These are phyloP conservation scores for Trypanosoma platydactyli DNA, from an alignment of 208 protist genomes.

Conservation along the genomic window DNA sequence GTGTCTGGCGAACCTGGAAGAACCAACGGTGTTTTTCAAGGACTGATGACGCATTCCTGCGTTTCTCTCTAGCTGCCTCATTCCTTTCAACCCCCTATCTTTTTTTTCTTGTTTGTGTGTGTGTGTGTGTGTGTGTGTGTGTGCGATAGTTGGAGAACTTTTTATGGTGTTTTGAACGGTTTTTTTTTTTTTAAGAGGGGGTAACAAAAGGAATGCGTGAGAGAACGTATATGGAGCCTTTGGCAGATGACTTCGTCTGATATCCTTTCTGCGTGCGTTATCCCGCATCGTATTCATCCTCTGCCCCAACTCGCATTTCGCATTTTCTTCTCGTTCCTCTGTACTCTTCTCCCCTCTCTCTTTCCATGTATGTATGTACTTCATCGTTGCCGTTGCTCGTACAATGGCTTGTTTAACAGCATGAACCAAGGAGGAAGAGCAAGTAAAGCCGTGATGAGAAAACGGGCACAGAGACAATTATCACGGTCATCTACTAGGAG, in stretches of 20 bases:
- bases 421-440: not conserved
- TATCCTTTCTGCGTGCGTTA: not conserved
- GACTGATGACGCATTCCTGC: slow-evolving; percentile 27
- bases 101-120: not conserved
- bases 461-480: too few relatives aligned
- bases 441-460: not conserved
- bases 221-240: slow-evolving; percentile 2
- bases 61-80: not conserved
- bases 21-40: slow-evolving; percentile 84
- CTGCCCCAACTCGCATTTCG: not conserved
- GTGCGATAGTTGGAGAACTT: too few relatives aligned
- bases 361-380: too few relatives aligned
- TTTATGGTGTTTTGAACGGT: too few relatives aligned
- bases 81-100: not conserved
- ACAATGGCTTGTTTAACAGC: not conserved
- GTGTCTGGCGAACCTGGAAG: slow-evolving; percentile 56
- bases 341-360: not conserved
- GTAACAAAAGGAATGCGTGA: not conserved
- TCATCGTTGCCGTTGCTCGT: too few relatives aligned
- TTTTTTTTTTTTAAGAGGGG: not conserved
- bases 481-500: not conserved
- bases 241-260: not conserved
- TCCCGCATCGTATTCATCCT: not conserved
- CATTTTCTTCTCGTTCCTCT: not conserved
- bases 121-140: too few relatives aligned